These are phyloP conservation scores for Austroboletus olivaceoglutinosus DNA, from an alignment of 1,284 basidiomycete species.

Conservation along the genomic window DNA sequence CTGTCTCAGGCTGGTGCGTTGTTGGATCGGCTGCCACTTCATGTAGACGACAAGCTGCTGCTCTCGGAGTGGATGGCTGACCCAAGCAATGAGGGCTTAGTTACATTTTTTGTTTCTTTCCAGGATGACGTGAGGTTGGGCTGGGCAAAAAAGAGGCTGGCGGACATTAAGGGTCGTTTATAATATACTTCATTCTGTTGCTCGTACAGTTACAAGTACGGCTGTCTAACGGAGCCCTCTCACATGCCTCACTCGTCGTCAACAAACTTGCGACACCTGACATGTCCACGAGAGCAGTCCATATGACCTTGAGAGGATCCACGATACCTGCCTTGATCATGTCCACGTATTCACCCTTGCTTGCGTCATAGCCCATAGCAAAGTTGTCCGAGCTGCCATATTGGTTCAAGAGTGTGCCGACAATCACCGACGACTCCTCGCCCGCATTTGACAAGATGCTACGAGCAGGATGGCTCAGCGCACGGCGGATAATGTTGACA, in stretches of 20 bases:
- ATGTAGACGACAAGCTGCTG: too few relatives aligned
- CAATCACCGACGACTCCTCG: slow-evolving; percentile 92
- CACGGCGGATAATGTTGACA: slow-evolving; percentile 89
- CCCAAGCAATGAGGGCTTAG: too few relatives aligned
- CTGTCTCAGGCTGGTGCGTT: too few relatives aligned
- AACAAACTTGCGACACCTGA: slow-evolving; percentile 85
- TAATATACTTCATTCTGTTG: too few relatives aligned
- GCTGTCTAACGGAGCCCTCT: too few relatives aligned
- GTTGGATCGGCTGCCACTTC: too few relatives aligned
- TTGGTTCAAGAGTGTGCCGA: slow-evolving; percentile 77
- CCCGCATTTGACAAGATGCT: slow-evolving; percentile 95
- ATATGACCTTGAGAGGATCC: slow-evolving; percentile 90
- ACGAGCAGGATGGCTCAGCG: slow-evolving; percentile 80
- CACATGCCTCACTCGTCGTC: slow-evolving; percentile 90
- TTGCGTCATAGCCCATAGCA: slow-evolving; percentile 88
- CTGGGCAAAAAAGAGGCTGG: too few relatives aligned
- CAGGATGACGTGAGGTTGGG: too few relatives aligned
- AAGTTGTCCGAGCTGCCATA: slow-evolving; percentile 72
- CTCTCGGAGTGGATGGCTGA: too few relatives aligned
- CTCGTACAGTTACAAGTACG: too few relatives aligned
- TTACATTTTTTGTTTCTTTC: too few relatives aligned
- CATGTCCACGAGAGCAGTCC: slow-evolving; percentile 89
- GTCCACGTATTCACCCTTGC: slow-evolving; percentile 89
- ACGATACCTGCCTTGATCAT: slow-evolving; percentile 95
- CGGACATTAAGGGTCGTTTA: too few relatives aligned